Evolutionary conservation across 2,329 filamentous ascomycete species (phyloP).

Genomic region (Fusarium albosuccineum): DNA sequence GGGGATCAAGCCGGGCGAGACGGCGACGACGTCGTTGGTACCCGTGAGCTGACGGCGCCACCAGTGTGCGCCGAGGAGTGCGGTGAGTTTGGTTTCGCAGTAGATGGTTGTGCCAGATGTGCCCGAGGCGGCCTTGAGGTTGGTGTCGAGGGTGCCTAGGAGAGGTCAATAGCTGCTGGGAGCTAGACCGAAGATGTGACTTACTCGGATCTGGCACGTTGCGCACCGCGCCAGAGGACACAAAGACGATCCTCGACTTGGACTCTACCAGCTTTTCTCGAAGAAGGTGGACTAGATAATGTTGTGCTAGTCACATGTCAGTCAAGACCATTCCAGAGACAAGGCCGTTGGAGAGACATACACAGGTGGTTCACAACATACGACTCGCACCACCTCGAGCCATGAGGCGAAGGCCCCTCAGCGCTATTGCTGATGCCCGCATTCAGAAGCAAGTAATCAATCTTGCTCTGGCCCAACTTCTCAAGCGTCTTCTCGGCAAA

Average conservation of each 20-base stretch:
- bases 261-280: slow-evolving; percentile 62
- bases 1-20: slow-evolving; percentile 66
- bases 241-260: slow-evolving; percentile 61
- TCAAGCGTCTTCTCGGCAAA: slow-evolving; percentile 61
- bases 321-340: background rate
- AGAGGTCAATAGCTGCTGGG: slow-evolving; percentile 9
- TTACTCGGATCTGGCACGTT: slow-evolving; percentile 55
- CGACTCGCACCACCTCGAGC: slow-evolving; percentile 63
- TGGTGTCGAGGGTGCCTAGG: slow-evolving; percentile 53
- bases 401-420: slow-evolving; percentile 52
- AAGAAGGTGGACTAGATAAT: slow-evolving; percentile 65
- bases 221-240: slow-evolving; percentile 64
- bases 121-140: slow-evolving; percentile 57
- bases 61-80: slow-evolving; percentile 66
- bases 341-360: slow-evolving; percentile 42
- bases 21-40: slow-evolving; percentile 62
- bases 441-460: slow-evolving; percentile 66
- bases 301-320: slow-evolving; percentile 58
- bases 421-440: slow-evolving; percentile 58
- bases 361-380: slow-evolving; percentile 67
- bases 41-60: slow-evolving; percentile 65
- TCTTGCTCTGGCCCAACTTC: slow-evolving; percentile 54
- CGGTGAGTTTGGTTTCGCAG: slow-evolving; percentile 62
- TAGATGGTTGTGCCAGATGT: slow-evolving; percentile 52
- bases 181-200: slow-evolving; percentile 1